Evolutionary conservation across 208 protist species (phyloP), one percentile per base, ranked within the genome.

Genomic region (Acanthamoeba royreba): DNA sequence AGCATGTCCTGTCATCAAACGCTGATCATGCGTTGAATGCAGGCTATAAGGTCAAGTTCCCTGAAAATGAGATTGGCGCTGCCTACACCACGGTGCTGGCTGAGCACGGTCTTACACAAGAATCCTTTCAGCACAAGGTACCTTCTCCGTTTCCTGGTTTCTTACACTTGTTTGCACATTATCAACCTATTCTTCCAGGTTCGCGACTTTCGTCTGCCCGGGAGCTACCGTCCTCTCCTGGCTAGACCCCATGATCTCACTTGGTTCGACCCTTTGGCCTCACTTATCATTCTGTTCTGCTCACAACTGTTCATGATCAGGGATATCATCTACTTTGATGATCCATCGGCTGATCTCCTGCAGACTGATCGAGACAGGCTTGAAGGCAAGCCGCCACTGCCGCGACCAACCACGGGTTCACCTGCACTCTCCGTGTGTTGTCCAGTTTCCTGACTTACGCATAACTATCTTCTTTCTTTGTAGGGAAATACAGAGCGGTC

Each of bases 91-190:
- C 33, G 2, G 19, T 35, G 42, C 38, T 92, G 33, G 53, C 87
- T 7, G 45, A 38, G 11, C 40, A 92, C 28, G 52, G 58, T 8
- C 38, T 92, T 33, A 43, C 87, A 0, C 31, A 79, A 3, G 38
- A 79, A n/a, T 53, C 55, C n/a, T 92, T 92, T 58, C 69, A 58
- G 13, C 33, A 92, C 61, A 43, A 79, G 38, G 83, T 90, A n/a
- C 47, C 31, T 46, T 53, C 22, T 38, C 35, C 8, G 25, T 58
- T 58, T 58, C 49, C 13, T 58, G 49, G 49, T 58, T 58, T 58
- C 22, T 58, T 58, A n/a, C n/a, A n/a, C n/a, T n/a, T 58, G 22
- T n/a, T 58, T 58, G n/a, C 66, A 79, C 66, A 79, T 79, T 33
- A 22, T 15, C 11, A 9, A 15, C 66, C 11, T 22, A 15, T 15